A percentile compares a stretch with the other conserved stretches of the same genome.
These are phyloP conservation scores for Wickerhamomyces queroliae DNA, from an alignment of 805 yeast species.

Conservation along the genomic window DNA sequence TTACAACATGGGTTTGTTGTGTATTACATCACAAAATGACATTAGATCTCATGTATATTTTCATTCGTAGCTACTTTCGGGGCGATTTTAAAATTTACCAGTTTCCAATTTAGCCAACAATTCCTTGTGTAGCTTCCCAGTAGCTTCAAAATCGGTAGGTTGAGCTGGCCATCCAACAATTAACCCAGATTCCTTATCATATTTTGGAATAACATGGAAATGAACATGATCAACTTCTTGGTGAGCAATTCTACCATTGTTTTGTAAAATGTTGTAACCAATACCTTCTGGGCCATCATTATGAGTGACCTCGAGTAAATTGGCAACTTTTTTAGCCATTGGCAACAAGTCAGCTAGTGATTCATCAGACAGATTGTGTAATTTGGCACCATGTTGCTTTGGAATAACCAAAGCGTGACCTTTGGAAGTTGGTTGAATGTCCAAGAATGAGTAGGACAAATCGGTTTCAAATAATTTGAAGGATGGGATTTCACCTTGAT, in stretches of 20 bases:
- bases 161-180: slow-evolving; percentile 94
- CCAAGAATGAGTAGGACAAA: slow-evolving; percentile 76
- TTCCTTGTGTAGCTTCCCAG: slow-evolving; percentile 62
- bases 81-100: slow-evolving; percentile 9
- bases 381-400: slow-evolving; percentile 86
- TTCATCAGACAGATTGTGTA: slow-evolving; percentile 92
- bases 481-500: slow-evolving; percentile 90
- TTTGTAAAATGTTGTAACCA: slow-evolving; percentile 87
- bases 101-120: slow-evolving; percentile 39
- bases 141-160: slow-evolving; percentile 65
- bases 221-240: slow-evolving; percentile 96
- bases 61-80: background rate
- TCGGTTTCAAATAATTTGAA: slow-evolving; percentile 87
- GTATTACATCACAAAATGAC: slow-evolving; percentile 26
- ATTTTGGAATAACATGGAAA: slow-evolving; percentile 93
- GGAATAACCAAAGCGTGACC: slow-evolving; percentile 92
- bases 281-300: slow-evolving; percentile 57
- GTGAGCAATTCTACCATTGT: slow-evolving; percentile 93
- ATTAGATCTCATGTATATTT: background rate
- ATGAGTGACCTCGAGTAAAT: slow-evolving; percentile 54
- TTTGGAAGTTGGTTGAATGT: slow-evolving; percentile 85
- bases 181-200: slow-evolving; percentile 65
- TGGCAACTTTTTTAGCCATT: slow-evolving; percentile 78
- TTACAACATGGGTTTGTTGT: slow-evolving; percentile 40
- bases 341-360: slow-evolving; percentile 83